A percentile compares a stretch with the other conserved stretches of the same genome.
phyloP scores from a whole-genome alignment of 306 rosid genomes.

The Sindora glabra region DNA sequence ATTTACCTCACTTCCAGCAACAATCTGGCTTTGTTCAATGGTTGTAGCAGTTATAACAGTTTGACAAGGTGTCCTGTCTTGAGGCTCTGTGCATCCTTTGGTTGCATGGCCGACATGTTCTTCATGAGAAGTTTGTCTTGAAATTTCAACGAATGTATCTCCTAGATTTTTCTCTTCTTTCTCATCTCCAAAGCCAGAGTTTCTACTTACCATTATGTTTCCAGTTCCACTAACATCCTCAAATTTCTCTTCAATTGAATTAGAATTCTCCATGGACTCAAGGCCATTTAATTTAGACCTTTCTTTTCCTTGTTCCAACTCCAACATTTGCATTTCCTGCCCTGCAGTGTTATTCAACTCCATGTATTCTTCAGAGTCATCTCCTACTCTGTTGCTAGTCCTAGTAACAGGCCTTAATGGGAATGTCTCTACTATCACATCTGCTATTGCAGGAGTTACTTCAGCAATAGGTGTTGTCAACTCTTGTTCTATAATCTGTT shows the following conservation, averaged over 20 bases:
- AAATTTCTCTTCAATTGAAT: slow-evolving; percentile 21
- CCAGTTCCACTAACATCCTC: slow-evolving; percentile 22
- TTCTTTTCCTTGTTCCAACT: slow-evolving; percentile 7
- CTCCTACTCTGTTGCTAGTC: slow-evolving; percentile 21
- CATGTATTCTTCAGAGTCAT: slow-evolving; percentile 21
- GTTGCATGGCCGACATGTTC: slow-evolving; percentile 16
- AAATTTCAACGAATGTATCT: slow-evolving; percentile 27
- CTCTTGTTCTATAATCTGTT: slow-evolving; percentile 30
- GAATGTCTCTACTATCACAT: slow-evolving; percentile 67
- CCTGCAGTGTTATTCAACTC: slow-evolving; percentile 17
- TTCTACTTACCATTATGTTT: slow-evolving; percentile 18
- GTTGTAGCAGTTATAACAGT: slow-evolving; percentile 23
- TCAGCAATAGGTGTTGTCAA: slow-evolving; percentile 13
- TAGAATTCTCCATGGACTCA: slow-evolving; percentile 12
- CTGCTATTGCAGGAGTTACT: slow-evolving; percentile 26
- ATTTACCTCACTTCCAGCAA: slow-evolving; percentile 38
- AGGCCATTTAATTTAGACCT: slow-evolving; percentile 19
- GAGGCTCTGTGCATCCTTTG: slow-evolving; percentile 15
- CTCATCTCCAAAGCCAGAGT: slow-evolving; percentile 18
- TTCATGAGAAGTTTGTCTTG: slow-evolving; percentile 17
- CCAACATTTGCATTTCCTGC: slow-evolving; percentile 20
- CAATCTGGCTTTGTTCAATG: slow-evolving; percentile 32
- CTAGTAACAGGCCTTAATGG: slow-evolving; percentile 43
- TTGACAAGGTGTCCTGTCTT: slow-evolving; percentile 21
- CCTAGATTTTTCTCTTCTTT: slow-evolving; percentile 18